Conservation (phyloP, 371 early-diverging fungal genomes). For the Mucor sp. region DNA sequence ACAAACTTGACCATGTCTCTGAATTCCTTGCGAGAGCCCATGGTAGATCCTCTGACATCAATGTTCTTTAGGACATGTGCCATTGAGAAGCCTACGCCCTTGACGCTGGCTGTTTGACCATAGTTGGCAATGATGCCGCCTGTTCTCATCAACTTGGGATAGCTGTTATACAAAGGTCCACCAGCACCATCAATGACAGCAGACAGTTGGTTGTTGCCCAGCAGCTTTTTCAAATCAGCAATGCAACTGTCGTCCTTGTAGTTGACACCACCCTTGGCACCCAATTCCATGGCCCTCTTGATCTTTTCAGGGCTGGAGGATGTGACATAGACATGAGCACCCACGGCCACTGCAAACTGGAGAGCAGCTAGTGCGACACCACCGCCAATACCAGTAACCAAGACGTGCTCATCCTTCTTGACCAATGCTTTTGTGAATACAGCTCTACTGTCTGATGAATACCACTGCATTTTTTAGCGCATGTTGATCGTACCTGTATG, state of each 20-base stretch:
- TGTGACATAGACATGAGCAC: conserved; percentile 75
- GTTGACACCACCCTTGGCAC: conserved; percentile 72
- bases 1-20: conserved; percentile 65
- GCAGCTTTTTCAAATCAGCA: conserved; percentile 44
- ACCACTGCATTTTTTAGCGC: neutral
- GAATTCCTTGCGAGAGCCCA: conserved; percentile 71
- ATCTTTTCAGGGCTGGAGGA: conserved; percentile 69
- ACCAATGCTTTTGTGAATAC: conserved; percentile 63
- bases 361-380: conserved; percentile 76
- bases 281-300: conserved; percentile 57
- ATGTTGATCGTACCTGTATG: conserved; percentile 59
- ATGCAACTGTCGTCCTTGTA: conserved; percentile 66
- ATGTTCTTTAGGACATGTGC: conserved; percentile 56
- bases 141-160: conserved; percentile 37
- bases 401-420: conserved; percentile 56
- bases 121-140: conserved; percentile 67
- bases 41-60: conserved; percentile 62
- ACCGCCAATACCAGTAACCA: conserved; percentile 79
- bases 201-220: conserved; percentile 47
- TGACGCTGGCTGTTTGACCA: conserved; percentile 59
- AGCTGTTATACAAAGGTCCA: conserved; percentile 51
- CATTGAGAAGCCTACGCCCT: conserved; percentile 53
- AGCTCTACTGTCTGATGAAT: conserved; percentile 31
- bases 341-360: conserved; percentile 67
- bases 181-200: conserved; percentile 75